Percentiles rank a stretch among this genome's conserved stretches.
These are phyloP conservation scores for Phialemoniopsis sp. DNA, from an alignment of 2,329 filamentous ascomycete species.

Conservation along the genomic window DNA sequence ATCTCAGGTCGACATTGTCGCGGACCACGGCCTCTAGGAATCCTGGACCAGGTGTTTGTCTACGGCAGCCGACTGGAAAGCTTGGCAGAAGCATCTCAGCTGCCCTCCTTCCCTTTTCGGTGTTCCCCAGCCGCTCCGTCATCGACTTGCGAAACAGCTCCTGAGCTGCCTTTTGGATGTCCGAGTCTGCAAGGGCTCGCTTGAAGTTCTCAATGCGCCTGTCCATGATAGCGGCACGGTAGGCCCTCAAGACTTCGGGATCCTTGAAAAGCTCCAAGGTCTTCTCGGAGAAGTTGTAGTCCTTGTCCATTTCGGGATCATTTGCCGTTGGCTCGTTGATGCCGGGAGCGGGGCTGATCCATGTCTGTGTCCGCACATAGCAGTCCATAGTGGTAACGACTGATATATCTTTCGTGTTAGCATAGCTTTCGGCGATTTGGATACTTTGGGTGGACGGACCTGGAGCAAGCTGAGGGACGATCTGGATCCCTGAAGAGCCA, in stretches of 20 bases:
- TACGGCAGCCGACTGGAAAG: constrained; percentile 14
- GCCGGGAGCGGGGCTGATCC: constrained; percentile 1
- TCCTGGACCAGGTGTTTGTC: constrained; percentile 17
- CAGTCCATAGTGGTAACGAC: neutral
- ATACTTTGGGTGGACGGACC: too few relatives aligned
- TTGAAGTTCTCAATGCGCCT: constrained; percentile 1
- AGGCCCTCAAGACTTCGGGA: neutral
- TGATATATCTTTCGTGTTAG: too few relatives aligned
- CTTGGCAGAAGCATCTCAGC: constrained; percentile 33
- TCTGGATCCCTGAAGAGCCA: constrained; percentile 19
- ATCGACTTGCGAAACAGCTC: constrained; percentile 15
- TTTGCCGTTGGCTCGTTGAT: constrained; percentile 1
- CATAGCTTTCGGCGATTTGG: too few relatives aligned
- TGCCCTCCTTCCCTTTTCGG: too few relatives aligned
- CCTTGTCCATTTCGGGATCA: constrained; percentile 1
- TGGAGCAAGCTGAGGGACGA: constrained; percentile 12
- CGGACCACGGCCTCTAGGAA: too few relatives aligned
- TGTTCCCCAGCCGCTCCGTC: neutral
- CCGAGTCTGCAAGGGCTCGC: constrained; percentile 1
- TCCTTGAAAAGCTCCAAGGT: neutral
- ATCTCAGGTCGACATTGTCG: constrained; percentile 10
- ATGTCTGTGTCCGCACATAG: neutral
- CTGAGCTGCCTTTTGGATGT: constrained; percentile 30
- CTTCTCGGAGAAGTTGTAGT: neutral
- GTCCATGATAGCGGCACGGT: neutral